Conservation (phyloP, 1,284 basidiomycete genomes). For the Xerocomus amazonicus region DNA sequence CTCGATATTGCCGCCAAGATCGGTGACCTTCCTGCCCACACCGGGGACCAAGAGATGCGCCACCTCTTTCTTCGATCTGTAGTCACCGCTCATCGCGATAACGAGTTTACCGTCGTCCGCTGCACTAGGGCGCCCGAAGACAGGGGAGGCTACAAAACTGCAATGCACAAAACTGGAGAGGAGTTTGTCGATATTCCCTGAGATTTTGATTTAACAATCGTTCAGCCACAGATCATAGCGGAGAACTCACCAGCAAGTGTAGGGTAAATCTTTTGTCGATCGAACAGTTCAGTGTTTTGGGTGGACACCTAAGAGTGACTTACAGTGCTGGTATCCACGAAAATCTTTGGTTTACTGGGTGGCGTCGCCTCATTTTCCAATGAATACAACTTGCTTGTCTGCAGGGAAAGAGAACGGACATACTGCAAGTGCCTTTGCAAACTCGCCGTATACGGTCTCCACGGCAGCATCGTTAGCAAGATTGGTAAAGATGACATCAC, state of each 20-base stretch:
- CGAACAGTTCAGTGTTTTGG: slow-evolving; percentile 1
- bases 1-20: slow-evolving; percentile 74
- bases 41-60: slow-evolving; percentile 75
- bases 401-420: slow-evolving; percentile 2
- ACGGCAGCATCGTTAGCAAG: slow-evolving; percentile 75
- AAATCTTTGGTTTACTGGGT: slow-evolving; percentile 58
- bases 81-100: slow-evolving; percentile 79
- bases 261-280: slow-evolving; percentile 58
- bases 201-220: not conserved
- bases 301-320: slow-evolving; percentile 22
- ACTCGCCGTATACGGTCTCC: slow-evolving; percentile 60
- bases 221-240: not conserved
- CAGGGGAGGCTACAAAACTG: slow-evolving; percentile 74
- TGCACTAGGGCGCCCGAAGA: slow-evolving; percentile 71
- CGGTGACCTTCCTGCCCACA: slow-evolving; percentile 72
- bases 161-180: slow-evolving; percentile 60
- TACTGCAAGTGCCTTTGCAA: slow-evolving; percentile 56
- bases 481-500: slow-evolving; percentile 80
- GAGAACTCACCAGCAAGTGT: slow-evolving; percentile 53
- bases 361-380: slow-evolving; percentile 38
- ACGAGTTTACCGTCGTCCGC: slow-evolving; percentile 72
- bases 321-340: slow-evolving; percentile 80
- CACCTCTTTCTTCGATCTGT: slow-evolving; percentile 79
- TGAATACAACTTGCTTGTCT: slow-evolving; percentile 5
- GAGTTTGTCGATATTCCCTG: slow-evolving; percentile 69